phyloP scores from a whole-genome alignment of 2,329 filamentous ascomycete genomes.

The Trichophyton schoenleinii region DNA sequence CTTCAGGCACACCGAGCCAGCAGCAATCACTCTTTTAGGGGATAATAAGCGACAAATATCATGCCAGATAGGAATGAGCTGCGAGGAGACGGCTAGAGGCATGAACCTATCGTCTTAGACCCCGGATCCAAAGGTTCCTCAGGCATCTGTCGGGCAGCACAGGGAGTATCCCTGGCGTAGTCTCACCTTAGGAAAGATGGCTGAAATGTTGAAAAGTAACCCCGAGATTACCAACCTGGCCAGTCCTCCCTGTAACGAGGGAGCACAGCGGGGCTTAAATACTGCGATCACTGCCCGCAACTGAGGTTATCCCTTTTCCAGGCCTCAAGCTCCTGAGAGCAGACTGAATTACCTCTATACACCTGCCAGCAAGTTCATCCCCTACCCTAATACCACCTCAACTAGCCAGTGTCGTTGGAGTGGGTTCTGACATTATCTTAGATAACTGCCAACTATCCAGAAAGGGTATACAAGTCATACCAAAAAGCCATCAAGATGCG shows the following conservation, averaged over 20 bases:
- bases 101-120: not conserved
- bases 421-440: not conserved
- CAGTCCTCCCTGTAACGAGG: not conserved
- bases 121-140: not conserved
- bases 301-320: not conserved
- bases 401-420: not conserved
- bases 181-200: not conserved
- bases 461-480: not conserved
- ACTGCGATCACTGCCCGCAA: not conserved
- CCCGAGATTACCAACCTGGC: not conserved
- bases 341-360: not conserved
- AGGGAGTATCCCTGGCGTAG: not conserved
- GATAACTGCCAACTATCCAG: not conserved
- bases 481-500: not conserved
- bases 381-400: no score
- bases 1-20: not conserved
- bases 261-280: conserved; percentile 3
- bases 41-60: not conserved
- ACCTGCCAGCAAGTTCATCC: not conserved
- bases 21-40: not conserved
- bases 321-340: not conserved
- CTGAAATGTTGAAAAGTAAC: not conserved
- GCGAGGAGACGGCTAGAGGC: not conserved
- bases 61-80: not conserved
- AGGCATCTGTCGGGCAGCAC: not conserved